Conservation (phyloP, 495 filamentous ascomycete genomes). For the Durotheca rogersii region DNA sequence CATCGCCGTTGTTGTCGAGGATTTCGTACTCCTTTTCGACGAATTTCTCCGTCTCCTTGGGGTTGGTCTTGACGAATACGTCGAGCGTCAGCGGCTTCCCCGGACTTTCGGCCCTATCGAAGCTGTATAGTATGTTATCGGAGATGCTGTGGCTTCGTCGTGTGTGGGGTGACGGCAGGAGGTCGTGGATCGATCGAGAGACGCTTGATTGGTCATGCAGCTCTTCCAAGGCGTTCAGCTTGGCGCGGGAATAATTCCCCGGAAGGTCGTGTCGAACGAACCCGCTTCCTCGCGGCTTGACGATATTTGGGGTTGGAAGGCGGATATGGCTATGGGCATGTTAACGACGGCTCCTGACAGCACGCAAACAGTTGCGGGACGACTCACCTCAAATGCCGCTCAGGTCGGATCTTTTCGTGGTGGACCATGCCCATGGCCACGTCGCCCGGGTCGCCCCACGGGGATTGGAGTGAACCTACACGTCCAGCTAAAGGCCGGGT, state of each 20-base stretch:
- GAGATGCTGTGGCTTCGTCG: slow-evolving; percentile 29
- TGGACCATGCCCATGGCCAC: slow-evolving; percentile 24
- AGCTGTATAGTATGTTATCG: slow-evolving; percentile 47
- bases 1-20: slow-evolving; percentile 46
- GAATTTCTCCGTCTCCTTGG: slow-evolving; percentile 46
- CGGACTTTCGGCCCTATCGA: slow-evolving; percentile 44
- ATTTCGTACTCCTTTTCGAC: slow-evolving; percentile 53
- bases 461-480: too few species aligned
- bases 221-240: slow-evolving; percentile 36
- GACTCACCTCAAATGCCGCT: slow-evolving; percentile 24
- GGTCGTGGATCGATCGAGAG: slow-evolving; percentile 34
- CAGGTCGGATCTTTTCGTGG: slow-evolving; percentile 37
- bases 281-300: slow-evolving; percentile 33
- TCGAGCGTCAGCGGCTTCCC: slow-evolving; percentile 43
- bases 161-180: slow-evolving; percentile 22
- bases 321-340: slow-evolving; percentile 16
- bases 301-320: slow-evolving; percentile 36
- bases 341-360: slow-evolving; percentile 11
- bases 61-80: slow-evolving; percentile 45
- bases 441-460: slow-evolving; percentile 11
- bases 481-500: slow-evolving; percentile 32
- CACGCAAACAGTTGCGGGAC: slow-evolving; percentile 12
- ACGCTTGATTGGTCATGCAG: slow-evolving; percentile 35
- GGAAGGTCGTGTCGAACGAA: slow-evolving; percentile 19
- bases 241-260: slow-evolving; percentile 23